A percentile compares a stretch with the other conserved stretches of the same genome.
Conservation (phyloP, 768 basidiomycete species). For the Stropharia rugosoannulata region DNA sequence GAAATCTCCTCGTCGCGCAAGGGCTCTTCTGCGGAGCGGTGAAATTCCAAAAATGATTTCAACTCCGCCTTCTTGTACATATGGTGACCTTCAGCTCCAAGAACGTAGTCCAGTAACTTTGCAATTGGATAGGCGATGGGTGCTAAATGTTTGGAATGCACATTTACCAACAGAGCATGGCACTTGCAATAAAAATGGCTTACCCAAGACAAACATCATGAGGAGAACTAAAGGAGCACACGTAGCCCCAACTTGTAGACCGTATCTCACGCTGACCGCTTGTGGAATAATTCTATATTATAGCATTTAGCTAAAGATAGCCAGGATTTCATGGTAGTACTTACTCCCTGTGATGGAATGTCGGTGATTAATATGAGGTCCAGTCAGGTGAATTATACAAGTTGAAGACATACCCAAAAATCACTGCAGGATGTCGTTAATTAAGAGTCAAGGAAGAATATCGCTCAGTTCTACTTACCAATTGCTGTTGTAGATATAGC, state of each 20-base stretch:
- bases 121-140: constrained; percentile 84
- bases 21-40: constrained; percentile 73
- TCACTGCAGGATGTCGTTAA: constrained; percentile 42
- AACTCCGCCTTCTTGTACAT: constrained; percentile 84
- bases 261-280: constrained; percentile 74
- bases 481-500: constrained; percentile 75
- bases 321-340: constrained; percentile 30
- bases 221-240: constrained; percentile 74
- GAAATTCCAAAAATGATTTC: constrained; percentile 78
- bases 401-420: constrained; percentile 65
- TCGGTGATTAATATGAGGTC: neutral
- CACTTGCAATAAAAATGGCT: neutral
- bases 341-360: constrained; percentile 54
- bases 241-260: constrained; percentile 74
- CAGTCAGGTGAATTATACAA: neutral
- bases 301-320: neutral
- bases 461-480: constrained; percentile 33
- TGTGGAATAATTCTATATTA: constrained; percentile 59
- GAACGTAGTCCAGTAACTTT: constrained; percentile 75
- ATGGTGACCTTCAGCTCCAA: constrained; percentile 69
- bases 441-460: neutral
- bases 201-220: constrained; percentile 67
- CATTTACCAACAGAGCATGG: constrained; percentile 15
- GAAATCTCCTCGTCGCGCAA: constrained; percentile 79
- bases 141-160: constrained; percentile 31